Evolutionary conservation across 192 early-diverging fungal species (phyloP).

Genomic region (Diversispora epigaea): DNA sequence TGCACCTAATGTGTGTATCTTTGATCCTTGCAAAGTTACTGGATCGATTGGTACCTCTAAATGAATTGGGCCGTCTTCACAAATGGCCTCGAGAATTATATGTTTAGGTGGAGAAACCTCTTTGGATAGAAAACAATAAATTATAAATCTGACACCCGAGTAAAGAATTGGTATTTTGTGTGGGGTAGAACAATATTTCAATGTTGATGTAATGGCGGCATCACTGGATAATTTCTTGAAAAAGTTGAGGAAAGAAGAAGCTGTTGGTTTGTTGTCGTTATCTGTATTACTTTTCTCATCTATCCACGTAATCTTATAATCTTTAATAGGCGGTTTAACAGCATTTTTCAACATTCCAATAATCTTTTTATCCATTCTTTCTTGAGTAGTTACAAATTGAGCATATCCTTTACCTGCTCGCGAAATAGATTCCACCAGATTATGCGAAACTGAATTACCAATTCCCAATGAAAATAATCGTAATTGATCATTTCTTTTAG

Average conservation of each 20-base stretch:
- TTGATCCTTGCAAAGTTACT: too few relatives aligned
- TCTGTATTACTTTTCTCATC: background rate
- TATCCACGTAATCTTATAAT: conserved; percentile 45
- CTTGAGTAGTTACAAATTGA: conserved; percentile 45
- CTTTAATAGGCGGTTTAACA: conserved; percentile 40
- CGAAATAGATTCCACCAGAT: conserved; percentile 52
- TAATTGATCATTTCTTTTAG: conserved; percentile 16
- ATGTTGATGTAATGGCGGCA: background rate
- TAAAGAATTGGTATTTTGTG: conserved; percentile 20
- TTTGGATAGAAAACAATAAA: conserved; percentile 16
- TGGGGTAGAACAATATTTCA: conserved; percentile 12
- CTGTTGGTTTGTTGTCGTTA: background rate
- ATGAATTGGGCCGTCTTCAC: too few relatives aligned
- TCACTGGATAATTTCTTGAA: background rate
- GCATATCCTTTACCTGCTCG: conserved; percentile 51
- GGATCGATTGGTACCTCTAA: too few relatives aligned
- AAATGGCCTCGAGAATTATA: too few relatives aligned
- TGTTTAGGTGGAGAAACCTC: conserved; percentile 6
- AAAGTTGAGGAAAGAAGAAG: too few relatives aligned
- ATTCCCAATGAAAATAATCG: conserved; percentile 54
- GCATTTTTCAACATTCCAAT: conserved; percentile 54
- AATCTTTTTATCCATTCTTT: conserved; percentile 55
- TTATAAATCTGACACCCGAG: conserved; percentile 3
- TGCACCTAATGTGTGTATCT: too few relatives aligned
- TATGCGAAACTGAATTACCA: conserved; percentile 49